Conservation (phyloP, 2,329 filamentous ascomycete species). For the Teratosphaeria viscida region DNA sequence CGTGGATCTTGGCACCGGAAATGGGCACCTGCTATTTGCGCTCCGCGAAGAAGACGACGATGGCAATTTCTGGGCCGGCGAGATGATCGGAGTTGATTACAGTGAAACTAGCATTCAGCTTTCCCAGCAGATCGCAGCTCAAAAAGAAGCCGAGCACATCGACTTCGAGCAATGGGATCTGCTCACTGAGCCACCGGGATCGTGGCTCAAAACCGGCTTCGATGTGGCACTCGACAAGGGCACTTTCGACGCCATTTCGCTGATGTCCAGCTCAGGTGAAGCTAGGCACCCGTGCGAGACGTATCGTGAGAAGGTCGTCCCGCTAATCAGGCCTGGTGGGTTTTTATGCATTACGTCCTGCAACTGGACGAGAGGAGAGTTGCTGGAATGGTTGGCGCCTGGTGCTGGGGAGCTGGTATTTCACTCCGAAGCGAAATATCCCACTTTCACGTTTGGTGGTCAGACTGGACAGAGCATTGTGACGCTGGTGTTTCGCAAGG, state of each 20-base stretch:
- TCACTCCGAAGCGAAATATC: constrained; percentile 65
- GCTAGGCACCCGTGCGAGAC: constrained; percentile 48
- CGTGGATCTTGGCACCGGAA: constrained; percentile 86
- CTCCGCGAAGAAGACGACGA: constrained; percentile 48
- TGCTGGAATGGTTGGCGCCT: constrained; percentile 64
- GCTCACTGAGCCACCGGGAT: constrained; percentile 29
- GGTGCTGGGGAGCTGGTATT: constrained; percentile 44
- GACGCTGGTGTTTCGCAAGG: constrained; percentile 42
- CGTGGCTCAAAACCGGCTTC: constrained; percentile 59
- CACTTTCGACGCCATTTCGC: constrained; percentile 87
- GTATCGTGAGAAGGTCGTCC: constrained; percentile 60
- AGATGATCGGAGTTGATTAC: constrained; percentile 83
- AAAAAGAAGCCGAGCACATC: constrained; percentile 23
- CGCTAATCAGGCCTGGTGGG: constrained; percentile 59
- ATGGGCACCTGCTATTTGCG: constrained; percentile 83
- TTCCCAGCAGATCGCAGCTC: constrained; percentile 49
- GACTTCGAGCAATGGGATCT: constrained; percentile 46
- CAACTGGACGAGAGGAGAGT: constrained; percentile 92
- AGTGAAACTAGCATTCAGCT: constrained; percentile 63
- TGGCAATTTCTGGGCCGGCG: constrained; percentile 47
- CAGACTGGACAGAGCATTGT: constrained; percentile 80
- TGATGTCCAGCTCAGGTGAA: constrained; percentile 31
- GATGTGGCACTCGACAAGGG: constrained; percentile 96
- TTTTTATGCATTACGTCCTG: constrained; percentile 84
- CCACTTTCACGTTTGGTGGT: constrained; percentile 80